Evolutionary conservation across 306 rosid species (phyloP).

Genomic region (Lathyrus sativus): DNA sequence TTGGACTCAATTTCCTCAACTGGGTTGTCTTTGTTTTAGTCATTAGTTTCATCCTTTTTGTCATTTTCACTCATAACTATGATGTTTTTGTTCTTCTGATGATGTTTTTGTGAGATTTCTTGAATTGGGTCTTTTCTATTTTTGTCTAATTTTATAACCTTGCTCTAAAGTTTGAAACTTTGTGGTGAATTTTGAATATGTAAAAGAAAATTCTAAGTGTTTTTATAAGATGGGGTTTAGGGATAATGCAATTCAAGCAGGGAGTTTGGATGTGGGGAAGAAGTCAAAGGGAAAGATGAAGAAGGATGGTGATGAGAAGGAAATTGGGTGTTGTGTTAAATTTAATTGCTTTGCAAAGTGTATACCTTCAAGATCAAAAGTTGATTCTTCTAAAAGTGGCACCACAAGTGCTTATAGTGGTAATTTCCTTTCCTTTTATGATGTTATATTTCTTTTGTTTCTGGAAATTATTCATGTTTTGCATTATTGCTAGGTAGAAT

Average conservation of each 20-base stretch:
- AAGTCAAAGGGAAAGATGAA: slow-evolving; percentile 60
- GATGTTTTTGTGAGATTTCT: slow-evolving; percentile 36
- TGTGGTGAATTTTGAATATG: slow-evolving; percentile 31
- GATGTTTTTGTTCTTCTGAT: slow-evolving; percentile 25
- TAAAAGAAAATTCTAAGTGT: slow-evolving; percentile 28
- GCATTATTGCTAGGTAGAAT: slow-evolving; percentile 13
- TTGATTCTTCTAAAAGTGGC: slow-evolving; percentile 71
- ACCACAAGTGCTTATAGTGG: slow-evolving; percentile 57
- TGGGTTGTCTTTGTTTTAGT: slow-evolving; percentile 9
- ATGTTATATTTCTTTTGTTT: slow-evolving; percentile 11
- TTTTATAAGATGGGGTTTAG: slow-evolving; percentile 68
- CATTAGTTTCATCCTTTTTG: slow-evolving; percentile 28
- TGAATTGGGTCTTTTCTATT: slow-evolving; percentile 9
- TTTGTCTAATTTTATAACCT: background rate
- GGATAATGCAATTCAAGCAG: slow-evolving; percentile 59
- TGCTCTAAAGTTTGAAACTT: slow-evolving; percentile 30
- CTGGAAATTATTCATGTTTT: slow-evolving; percentile 14
- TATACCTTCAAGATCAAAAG: slow-evolving; percentile 90
- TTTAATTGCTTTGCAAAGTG: slow-evolving; percentile 64
- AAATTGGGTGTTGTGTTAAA: slow-evolving; percentile 74
- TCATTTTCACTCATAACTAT: slow-evolving; percentile 6
- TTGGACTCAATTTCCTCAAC: slow-evolving; percentile 44
- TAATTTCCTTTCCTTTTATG: slow-evolving; percentile 40
- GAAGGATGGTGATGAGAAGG: slow-evolving; percentile 50
- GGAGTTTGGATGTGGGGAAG: slow-evolving; percentile 60